Base-by-base conservation (phyloP, 495 filamentous ascomycete species). In the Lepidopterella palustris region DNA sequence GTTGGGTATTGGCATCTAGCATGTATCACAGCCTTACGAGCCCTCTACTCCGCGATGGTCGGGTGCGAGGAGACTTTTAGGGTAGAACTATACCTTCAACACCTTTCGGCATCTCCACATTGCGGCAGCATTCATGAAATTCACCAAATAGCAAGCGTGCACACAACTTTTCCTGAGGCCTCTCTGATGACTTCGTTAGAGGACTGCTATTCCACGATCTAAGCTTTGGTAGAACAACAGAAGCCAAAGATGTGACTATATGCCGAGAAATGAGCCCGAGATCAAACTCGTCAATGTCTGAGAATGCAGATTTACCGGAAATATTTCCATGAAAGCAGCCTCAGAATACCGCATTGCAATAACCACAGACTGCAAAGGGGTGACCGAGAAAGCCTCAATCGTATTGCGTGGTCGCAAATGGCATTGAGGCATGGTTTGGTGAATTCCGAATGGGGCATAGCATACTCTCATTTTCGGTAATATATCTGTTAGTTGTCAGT, bases 381-480 rank as follows among this genome's bases (percentile, higher is more conserved):
- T 42, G 35, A 42, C n/a, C n/a, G n/a, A n/a, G n/a, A n/a, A n/a
- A n/a, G n/a, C n/a, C n/a, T n/a, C n/a, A n/a, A n/a, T n/a, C n/a
- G n/a, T n/a, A n/a, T n/a, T n/a, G n/a, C n/a, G n/a, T n/a, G n/a
- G n/a, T n/a, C n/a, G n/a, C n/a, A n/a, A n/a, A n/a, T n/a, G n/a
- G n/a, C n/a, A n/a, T n/a, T n/a, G n/a, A n/a, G n/a, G n/a, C n/a
- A n/a, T n/a, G n/a, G n/a, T n/a, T n/a, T n/a, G n/a, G n/a, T n/a
- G n/a, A n/a, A n/a, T n/a, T n/a, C n/a, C 20, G 42, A 24, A 6
- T 25, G 20, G 45, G 13, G n/a, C n/a, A n/a, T 26, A 21, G 15
- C n/a, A 35, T 11, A n/a, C 35, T 42, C 13, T 64, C 42, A 70
- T 49, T 70, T 70, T 25, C 68, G 62, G 55, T 70, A 70, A 28